A percentile compares a stretch with the other conserved stretches of the same genome.
Conservation (phyloP, 1,284 basidiomycete species). For the Acaromyces ingoldii region DNA sequence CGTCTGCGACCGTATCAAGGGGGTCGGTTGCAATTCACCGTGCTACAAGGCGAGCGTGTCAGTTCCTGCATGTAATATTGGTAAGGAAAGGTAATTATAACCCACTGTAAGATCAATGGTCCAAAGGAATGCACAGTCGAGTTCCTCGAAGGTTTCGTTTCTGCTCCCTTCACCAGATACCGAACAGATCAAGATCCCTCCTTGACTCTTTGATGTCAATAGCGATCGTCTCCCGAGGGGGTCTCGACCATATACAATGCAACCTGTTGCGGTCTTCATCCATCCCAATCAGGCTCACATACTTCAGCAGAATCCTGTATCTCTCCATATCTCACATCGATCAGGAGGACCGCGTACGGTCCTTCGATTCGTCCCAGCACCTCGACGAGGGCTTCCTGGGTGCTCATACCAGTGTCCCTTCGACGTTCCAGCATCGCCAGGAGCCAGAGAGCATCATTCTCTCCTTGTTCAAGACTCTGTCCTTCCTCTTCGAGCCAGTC, state of each 20-base stretch:
- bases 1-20: no score
- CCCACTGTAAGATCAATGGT: slow-evolving; percentile 6
- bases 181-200: neutral
- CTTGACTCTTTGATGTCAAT: slow-evolving; percentile 60
- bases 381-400: neutral
- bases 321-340: slow-evolving; percentile 21
- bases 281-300: no score
- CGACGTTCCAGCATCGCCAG: slow-evolving; percentile 11
- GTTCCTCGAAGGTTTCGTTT: slow-evolving; percentile 58
- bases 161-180: slow-evolving; percentile 3
- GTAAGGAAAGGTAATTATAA: slow-evolving; percentile 15
- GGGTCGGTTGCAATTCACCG: no score
- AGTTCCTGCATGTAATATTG: slow-evolving; percentile 23
- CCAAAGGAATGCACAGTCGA: slow-evolving; percentile 62
- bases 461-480: slow-evolving; percentile 9
- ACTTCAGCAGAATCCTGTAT: slow-evolving; percentile 9
- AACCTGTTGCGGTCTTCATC: slow-evolving; percentile 53
- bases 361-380: slow-evolving; percentile 31
- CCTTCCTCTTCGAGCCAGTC: slow-evolving; percentile 9
- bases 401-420: neutral
- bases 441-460: slow-evolving; percentile 32
- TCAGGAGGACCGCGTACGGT: slow-evolving; percentile 40
- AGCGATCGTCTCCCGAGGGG: slow-evolving; percentile 86
- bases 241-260: slow-evolving; percentile 76
- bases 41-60: slow-evolving; percentile 8